Evolutionary conservation across 495 filamentous ascomycete species (phyloP).

Genomic region (Aspergillus carlsbadensis): DNA sequence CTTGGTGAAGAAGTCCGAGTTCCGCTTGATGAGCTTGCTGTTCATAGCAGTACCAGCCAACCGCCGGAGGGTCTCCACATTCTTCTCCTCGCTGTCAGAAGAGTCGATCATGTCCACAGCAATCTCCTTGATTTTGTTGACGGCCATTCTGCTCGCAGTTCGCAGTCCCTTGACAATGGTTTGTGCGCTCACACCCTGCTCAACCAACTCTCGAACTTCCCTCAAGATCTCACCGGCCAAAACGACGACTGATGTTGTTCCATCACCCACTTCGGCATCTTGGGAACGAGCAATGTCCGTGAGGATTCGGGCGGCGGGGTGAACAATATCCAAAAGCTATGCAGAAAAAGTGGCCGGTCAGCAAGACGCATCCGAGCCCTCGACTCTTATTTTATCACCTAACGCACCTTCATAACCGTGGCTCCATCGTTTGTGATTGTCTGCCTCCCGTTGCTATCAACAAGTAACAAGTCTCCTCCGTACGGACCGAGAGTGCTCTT

Average conservation of each 20-base stretch:
- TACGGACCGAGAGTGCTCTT: constrained; percentile 96
- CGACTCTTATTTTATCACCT: not conserved
- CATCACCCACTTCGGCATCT: constrained; percentile 98
- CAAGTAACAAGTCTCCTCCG: constrained; percentile 92
- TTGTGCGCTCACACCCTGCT: constrained; percentile 96
- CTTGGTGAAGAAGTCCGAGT: constrained; percentile 95
- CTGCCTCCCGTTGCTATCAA: constrained; percentile 91
- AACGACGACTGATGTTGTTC: constrained; percentile 95
- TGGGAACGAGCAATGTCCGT: constrained; percentile 98
- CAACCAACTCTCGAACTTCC: constrained; percentile 91
- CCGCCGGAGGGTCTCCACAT: constrained; percentile 84
- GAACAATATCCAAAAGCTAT: constrained; percentile 95
- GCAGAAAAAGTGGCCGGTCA: not conserved
- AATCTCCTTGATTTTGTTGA: constrained; percentile 99
- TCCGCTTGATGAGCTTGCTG: constrained; percentile 97
- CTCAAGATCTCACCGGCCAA: constrained; percentile 95
- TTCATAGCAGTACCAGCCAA: constrained; percentile 98
- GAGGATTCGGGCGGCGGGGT: constrained; percentile 95
- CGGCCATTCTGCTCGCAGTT: constrained; percentile 85
- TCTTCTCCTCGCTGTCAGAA: constrained; percentile 66
- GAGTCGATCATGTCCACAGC: constrained; percentile 68
- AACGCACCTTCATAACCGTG: constrained; percentile 92
- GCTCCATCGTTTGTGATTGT: constrained; percentile 99
- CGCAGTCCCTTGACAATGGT: constrained; percentile 95
- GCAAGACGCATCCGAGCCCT: not conserved